phyloP scores from a whole-genome alignment of 768 basidiomycete genomes.

The Rhodotorula toruloides region DNA sequence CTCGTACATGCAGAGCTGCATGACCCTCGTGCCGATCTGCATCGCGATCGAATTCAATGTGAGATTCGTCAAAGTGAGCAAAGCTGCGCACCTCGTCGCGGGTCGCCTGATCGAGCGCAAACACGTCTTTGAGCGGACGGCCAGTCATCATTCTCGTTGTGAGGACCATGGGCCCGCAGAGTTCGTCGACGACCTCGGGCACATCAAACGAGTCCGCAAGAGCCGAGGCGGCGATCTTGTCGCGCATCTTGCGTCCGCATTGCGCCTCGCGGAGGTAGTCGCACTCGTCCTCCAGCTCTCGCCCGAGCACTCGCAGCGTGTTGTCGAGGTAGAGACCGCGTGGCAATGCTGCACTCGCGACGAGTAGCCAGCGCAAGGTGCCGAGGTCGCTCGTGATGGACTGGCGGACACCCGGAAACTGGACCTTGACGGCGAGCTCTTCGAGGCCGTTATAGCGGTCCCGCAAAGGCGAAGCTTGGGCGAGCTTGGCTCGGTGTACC shows the following conservation, averaged over 20 bases:
- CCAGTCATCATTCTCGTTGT: slow-evolving; percentile 85
- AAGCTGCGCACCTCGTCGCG: slow-evolving; percentile 61
- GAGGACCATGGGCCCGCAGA: slow-evolving; percentile 73
- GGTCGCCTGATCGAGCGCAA: slow-evolving; percentile 53
- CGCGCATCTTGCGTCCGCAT: slow-evolving; percentile 59
- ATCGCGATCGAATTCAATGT: background rate
- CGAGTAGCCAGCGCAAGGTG: slow-evolving; percentile 75
- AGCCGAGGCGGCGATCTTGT: slow-evolving; percentile 50
- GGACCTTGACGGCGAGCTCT: slow-evolving; percentile 64
- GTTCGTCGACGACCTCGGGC: slow-evolving; percentile 73
- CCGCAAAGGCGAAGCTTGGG: slow-evolving; percentile 53
- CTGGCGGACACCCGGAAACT: slow-evolving; percentile 84
- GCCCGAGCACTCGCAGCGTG: slow-evolving; percentile 80
- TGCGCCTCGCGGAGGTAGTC: slow-evolving; percentile 78
- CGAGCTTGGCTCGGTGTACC: slow-evolving; percentile 72
- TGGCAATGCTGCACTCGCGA: slow-evolving; percentile 73
- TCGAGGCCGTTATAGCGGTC: slow-evolving; percentile 32
- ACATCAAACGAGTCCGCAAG: slow-evolving; percentile 66
- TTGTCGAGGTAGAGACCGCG: slow-evolving; percentile 83
- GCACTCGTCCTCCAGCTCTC: slow-evolving; percentile 87
- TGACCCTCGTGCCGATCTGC: slow-evolving; percentile 75
- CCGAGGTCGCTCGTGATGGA: slow-evolving; percentile 83
- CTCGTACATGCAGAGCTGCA: slow-evolving; percentile 82
- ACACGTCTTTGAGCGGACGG: slow-evolving; percentile 67
- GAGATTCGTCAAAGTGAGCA: background rate